Conservation (phyloP, 2,329 filamentous ascomycete species). For the Alternaria sp. region DNA sequence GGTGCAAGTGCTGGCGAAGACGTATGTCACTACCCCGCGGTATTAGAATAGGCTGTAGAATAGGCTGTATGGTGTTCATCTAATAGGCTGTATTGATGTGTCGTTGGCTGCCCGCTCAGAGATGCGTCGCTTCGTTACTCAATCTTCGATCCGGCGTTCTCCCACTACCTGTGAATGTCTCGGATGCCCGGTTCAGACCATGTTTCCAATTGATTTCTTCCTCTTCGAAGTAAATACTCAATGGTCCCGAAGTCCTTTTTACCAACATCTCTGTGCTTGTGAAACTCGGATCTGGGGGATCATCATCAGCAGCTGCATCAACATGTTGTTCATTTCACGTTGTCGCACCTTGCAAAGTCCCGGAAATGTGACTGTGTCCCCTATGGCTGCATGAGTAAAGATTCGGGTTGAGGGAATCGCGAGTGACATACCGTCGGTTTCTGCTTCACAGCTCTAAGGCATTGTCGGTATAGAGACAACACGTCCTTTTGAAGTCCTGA, state of each 20-base stretch:
- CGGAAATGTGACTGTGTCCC: conserved; percentile 68
- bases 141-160: neutral
- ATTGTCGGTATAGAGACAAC: conserved; percentile 83
- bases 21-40: conserved; percentile 4
- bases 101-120: conserved; percentile 1
- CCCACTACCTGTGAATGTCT: conserved; percentile 57
- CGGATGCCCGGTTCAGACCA: conserved; percentile 83
- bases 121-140: neutral
- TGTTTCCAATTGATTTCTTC: conserved; percentile 79
- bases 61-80: neutral
- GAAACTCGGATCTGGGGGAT: conserved; percentile 73
- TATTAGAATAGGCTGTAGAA: neutral
- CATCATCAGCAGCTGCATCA: conserved; percentile 16
- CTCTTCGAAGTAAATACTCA: conserved; percentile 84
- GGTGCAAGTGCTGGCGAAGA: neutral
- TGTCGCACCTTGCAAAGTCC: conserved; percentile 66
- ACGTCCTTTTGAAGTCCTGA: conserved; percentile 94
- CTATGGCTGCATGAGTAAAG: conserved; percentile 51
- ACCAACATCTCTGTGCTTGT: conserved; percentile 71
- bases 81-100: neutral
- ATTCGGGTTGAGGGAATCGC: neutral
- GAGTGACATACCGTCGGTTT: conserved; percentile 74
- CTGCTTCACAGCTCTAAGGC: conserved; percentile 78
- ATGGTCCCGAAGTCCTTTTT: conserved; percentile 88
- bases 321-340: neutral